Evolutionary conservation across 768 basidiomycete genomes (phyloP).

Genomic region (Xerocomellus amylosporus): DNA sequence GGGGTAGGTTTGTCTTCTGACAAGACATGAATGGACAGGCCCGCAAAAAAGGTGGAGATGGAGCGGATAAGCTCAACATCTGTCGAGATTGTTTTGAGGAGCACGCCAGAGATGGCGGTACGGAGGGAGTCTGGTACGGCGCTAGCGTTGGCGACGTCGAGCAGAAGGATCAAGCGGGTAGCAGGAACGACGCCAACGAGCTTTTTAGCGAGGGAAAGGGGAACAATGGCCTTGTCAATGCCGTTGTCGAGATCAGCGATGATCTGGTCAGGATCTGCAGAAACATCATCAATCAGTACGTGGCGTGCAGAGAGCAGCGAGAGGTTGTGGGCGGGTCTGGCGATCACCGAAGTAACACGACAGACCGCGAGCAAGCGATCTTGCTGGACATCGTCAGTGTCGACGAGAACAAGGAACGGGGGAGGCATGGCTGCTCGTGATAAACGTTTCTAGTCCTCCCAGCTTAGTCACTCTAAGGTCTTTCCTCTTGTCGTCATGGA

Average conservation of each 20-base stretch:
- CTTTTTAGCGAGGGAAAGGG: slow-evolving; percentile 61
- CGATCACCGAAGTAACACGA: slow-evolving; percentile 76
- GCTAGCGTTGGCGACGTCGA: slow-evolving; percentile 70
- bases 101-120: slow-evolving; percentile 71
- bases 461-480: slow-evolving; percentile 28
- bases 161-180: slow-evolving; percentile 69
- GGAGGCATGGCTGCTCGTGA: slow-evolving; percentile 19
- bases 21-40: slow-evolving; percentile 61
- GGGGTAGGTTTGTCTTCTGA: slow-evolving; percentile 52
- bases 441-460: neutral
- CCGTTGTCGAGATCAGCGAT: slow-evolving; percentile 73
- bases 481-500: slow-evolving; percentile 46
- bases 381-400: slow-evolving; percentile 39
- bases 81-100: slow-evolving; percentile 70
- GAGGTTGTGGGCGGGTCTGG: slow-evolving; percentile 38
- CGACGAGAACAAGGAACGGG: slow-evolving; percentile 61
- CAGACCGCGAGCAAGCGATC: slow-evolving; percentile 56
- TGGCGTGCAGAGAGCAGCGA: slow-evolving; percentile 39
- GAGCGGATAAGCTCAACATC: slow-evolving; percentile 78
- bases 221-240: slow-evolving; percentile 75
- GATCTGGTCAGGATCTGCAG: slow-evolving; percentile 51
- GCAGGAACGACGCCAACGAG: slow-evolving; percentile 66
- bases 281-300: slow-evolving; percentile 53
- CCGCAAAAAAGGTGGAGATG: slow-evolving; percentile 69
- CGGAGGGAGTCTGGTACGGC: slow-evolving; percentile 75